Percentiles rank a stretch among this genome's conserved stretches.
phyloP scores from a whole-genome alignment of 805 yeast species.

The Hanseniaspora guilliermondii region DNA sequence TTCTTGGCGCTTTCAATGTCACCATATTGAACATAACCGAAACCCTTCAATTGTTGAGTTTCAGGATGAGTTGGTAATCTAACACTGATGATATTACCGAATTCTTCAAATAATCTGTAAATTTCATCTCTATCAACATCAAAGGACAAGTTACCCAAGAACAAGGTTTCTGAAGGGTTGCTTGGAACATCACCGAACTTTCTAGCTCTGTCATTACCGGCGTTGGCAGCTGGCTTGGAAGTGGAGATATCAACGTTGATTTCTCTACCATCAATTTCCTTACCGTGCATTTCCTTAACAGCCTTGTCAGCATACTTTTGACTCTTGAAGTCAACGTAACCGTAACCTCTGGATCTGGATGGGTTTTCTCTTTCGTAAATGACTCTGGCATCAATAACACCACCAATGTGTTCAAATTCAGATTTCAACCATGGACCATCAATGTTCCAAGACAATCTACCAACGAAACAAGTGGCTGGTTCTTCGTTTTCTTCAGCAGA shows the following conservation, averaged over 20 bases:
- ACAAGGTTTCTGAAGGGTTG: slow-evolving; percentile 87
- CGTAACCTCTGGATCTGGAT: slow-evolving; percentile 92
- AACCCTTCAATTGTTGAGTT: slow-evolving; percentile 97
- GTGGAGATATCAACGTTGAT: slow-evolving; percentile 86
- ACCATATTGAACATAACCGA: slow-evolving; percentile 90
- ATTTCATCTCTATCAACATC: slow-evolving; percentile 70
- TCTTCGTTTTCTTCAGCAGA: slow-evolving; percentile 36
- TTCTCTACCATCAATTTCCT: slow-evolving; percentile 94
- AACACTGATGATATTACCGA: slow-evolving; percentile 75
- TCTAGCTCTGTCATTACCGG: slow-evolving; percentile 64
- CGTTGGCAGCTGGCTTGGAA: slow-evolving; percentile 54
- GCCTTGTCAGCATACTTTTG: slow-evolving; percentile 78
- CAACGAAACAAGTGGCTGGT: slow-evolving; percentile 86
- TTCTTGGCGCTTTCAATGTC: slow-evolving; percentile 79
- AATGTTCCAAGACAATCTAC: slow-evolving; percentile 92
- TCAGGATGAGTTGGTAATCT: slow-evolving; percentile 98
- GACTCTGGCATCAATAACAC: slow-evolving; percentile 80
- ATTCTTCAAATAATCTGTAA: slow-evolving; percentile 57
- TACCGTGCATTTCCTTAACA: slow-evolving; percentile 70
- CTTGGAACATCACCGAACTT: slow-evolving; percentile 84
- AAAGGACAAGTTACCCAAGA: slow-evolving; percentile 93
- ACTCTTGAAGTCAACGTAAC: slow-evolving; percentile 86
- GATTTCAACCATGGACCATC: slow-evolving; percentile 88
- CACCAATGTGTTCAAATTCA: slow-evolving; percentile 74
- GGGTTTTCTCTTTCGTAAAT: slow-evolving; percentile 75